Percentiles rank a stretch among this genome's conserved stretches.
Evolutionary conservation across 2,329 filamentous ascomycete genomes (phyloP).

Genomic region (Fusarium aywerte): DNA sequence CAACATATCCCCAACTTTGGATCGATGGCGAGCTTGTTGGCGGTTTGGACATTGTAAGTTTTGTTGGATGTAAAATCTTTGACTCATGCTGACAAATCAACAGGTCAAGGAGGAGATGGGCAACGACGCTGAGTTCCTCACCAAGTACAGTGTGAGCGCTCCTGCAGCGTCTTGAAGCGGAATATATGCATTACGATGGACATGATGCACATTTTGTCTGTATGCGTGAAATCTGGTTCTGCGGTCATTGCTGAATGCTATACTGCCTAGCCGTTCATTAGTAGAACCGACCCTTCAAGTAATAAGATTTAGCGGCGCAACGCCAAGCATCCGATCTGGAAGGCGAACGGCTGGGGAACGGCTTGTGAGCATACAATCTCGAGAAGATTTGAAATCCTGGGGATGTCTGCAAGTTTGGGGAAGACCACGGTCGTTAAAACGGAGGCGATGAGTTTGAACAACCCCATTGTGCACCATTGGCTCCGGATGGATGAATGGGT

Average conservation of each 20-base stretch:
- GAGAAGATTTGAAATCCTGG: constrained; percentile 4
- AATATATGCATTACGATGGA: constrained; percentile 19
- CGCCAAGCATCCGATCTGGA: constrained; percentile 1
- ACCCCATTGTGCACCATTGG: background rate
- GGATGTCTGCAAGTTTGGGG: background rate
- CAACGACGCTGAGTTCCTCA: constrained; percentile 84
- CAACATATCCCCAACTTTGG: constrained; percentile 96
- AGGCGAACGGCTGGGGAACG: background rate
- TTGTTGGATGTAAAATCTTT: background rate
- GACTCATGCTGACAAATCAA: constrained; percentile 36
- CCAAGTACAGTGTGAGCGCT: constrained; percentile 71
- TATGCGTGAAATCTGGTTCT: constrained; percentile 21
- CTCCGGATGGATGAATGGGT: background rate
- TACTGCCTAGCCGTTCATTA: constrained; percentile 1
- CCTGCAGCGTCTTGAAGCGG: constrained; percentile 52
- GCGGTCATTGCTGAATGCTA: constrained; percentile 2
- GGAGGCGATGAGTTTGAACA: background rate
- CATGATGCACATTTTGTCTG: constrained; percentile 12
- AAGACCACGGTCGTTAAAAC: background rate
- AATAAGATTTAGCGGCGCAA: constrained; percentile 1
- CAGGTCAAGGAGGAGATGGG: constrained; percentile 95
- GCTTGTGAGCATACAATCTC: background rate
- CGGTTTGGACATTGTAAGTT: constrained; percentile 91
- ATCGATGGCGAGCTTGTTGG: constrained; percentile 90
- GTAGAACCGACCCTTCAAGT: background rate